Evolutionary conservation across 768 basidiomycete species (phyloP).

Genomic region (Hygrophoropsis aurantiaca): DNA sequence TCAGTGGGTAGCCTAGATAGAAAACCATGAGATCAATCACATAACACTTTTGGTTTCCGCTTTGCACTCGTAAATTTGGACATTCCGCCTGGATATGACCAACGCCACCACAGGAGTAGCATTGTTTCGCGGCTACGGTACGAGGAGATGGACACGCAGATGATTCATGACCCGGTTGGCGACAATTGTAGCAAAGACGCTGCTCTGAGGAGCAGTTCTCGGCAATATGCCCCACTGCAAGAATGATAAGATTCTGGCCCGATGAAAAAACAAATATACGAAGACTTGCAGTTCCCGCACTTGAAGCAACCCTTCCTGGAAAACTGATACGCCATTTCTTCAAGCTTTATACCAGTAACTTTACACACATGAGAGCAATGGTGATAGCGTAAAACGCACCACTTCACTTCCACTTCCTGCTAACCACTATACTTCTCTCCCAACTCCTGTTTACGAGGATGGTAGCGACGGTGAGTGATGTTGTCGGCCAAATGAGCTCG

Average conservation of each 20-base stretch:
- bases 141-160: conserved; percentile 84
- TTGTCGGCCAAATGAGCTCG: conserved; percentile 10
- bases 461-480: conserved; percentile 38
- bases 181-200: conserved; percentile 92
- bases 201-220: conserved; percentile 88
- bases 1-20: conserved; percentile 4
- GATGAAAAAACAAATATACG: conserved; percentile 10
- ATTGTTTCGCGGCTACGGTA: conserved; percentile 83
- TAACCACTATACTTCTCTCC: conserved; percentile 63
- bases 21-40: conserved; percentile 42
- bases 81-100: conserved; percentile 90
- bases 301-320: conserved; percentile 90
- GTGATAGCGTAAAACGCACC: conserved; percentile 36
- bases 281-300: conserved; percentile 82
- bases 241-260: conserved; percentile 12
- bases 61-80: conserved; percentile 72
- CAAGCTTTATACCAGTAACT: conserved; percentile 34
- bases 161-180: conserved; percentile 92
- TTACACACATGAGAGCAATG: conserved; percentile 3
- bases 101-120: conserved; percentile 90
- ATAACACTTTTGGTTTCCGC: conserved; percentile 79
- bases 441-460: conserved; percentile 64
- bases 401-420: conserved; percentile 74
- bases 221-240: conserved; percentile 86
- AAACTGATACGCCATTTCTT: conserved; percentile 75